These are phyloP conservation scores for Ogataea kodamae DNA, from an alignment of 805 yeast species.

Conservation along the genomic window DNA sequence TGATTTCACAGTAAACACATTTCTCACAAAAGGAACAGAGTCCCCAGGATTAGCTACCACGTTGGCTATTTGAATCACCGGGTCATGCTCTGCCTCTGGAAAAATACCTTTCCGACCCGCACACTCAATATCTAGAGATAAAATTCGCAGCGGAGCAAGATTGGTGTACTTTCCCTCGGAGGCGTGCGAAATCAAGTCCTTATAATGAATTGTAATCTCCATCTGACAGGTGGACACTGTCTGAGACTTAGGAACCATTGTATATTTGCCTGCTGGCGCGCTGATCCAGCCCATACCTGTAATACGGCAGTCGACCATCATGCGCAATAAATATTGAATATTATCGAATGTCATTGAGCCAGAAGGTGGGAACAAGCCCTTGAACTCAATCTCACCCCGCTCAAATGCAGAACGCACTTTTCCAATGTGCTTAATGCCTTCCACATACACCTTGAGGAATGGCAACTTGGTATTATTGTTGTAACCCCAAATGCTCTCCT, in stretches of 20 bases:
- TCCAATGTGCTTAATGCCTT: conserved; percentile 63
- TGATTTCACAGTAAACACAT: conserved; percentile 88
- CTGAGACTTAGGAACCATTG: conserved; percentile 34
- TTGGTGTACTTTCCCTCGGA: conserved; percentile 92
- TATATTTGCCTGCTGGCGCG: conserved; percentile 71
- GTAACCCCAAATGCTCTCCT: conserved; percentile 93
- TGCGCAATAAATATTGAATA: conserved; percentile 75
- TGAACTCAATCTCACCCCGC: conserved; percentile 67
- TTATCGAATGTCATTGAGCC: conserved; percentile 82
- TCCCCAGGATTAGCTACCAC: conserved; percentile 86
- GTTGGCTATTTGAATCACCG: conserved; percentile 96
- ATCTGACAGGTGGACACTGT: conserved; percentile 78
- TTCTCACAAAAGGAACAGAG: conserved; percentile 83
- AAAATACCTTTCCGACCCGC: conserved; percentile 96
- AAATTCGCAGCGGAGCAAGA: conserved; percentile 88
- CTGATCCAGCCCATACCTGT: conserved; percentile 98
- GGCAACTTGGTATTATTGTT: conserved; percentile 75
- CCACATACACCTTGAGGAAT: conserved; percentile 69
- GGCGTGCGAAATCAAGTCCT: conserved; percentile 70
- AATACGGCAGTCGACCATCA: conserved; percentile 89
- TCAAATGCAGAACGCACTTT: conserved; percentile 79
- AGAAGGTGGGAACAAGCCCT: conserved; percentile 56
- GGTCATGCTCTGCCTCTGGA: conserved; percentile 91
- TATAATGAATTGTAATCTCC: conserved; percentile 70
- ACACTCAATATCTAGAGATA: conserved; percentile 97